Evolutionary conservation across 106 monocot species (phyloP), one percentile per base, ranked within the genome.

Genomic region (Phalaenopsis equestris): DNA sequence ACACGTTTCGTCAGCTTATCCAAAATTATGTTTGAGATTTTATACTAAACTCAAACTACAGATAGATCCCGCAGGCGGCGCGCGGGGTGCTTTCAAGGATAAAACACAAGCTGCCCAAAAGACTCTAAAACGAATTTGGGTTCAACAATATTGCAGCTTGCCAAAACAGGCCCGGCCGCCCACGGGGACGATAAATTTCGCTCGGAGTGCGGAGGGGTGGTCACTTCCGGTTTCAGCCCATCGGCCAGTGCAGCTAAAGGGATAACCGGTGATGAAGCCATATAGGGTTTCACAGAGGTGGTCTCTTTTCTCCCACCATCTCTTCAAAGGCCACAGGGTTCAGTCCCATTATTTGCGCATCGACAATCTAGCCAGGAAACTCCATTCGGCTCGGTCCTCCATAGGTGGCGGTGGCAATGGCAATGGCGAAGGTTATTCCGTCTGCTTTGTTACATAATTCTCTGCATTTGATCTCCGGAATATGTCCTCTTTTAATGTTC

Each of bases 321-420:
- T 72, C 72, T 39, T 57, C 82, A 77, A 43, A 36, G 77, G 4
- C 21, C 67, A 19, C 70, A 52, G 41, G 55, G 41, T 41, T 48
- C 47, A 61, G 23, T 14, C 79, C 30, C 55, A 80, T 19, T 57
- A 68, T 64, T 55, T 83, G 76, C 49, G 43, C 79, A 4, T 48
- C 5, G 52, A 79, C 85, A 76, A 56, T 75, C 42, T 88, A 61
- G 37, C 55, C 73, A 78, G 85, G 76, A 19, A 19, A 55, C 80
- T 90, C 80, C 87, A 80, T 58, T 64, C 87, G 0, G 47, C 86
- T 21, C 86, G 86, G 2, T 82, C 87, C 18, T 92, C 85, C 19
- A 41, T 79, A 36, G 81, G 85, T 36, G 86, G 86, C 77, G 83
- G 92, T n/a, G 45, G 68, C 78, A 61, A 56, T 81, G 83, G 86